Base-by-base conservation (phyloP, 169 alveolate genomes). In the Plasmodium fragile region DNA sequence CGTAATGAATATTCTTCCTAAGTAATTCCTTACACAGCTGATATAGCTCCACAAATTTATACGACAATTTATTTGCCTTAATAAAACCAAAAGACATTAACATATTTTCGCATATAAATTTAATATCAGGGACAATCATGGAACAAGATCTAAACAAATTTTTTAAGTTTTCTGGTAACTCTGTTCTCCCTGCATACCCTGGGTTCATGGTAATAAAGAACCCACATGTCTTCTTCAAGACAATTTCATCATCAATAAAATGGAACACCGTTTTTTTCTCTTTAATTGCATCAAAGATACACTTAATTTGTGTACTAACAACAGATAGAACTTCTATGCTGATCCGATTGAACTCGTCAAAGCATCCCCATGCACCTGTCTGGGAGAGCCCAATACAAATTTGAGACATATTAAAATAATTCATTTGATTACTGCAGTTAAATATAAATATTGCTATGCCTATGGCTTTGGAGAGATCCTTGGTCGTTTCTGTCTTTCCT, bases 361-460 rank as follows among this genome's bases (percentile, higher is more conserved):
- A 99, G 95, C 99, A 99, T 39, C 99, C 99, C 99, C 99, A 99
- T 94, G 98, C 98, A 59, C 99, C 99, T 55, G 99, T 97, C 94
- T 98, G 97, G 11, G 98, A 96, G 1, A 98, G 97, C 52, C 99
- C 99, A 85, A 98, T 96, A 96, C 98, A 99, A 78, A 99, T 99
- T 73, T 98, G 97, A 11, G 99, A 99, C 98, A 98, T 98, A 45
- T 99, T 97, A 80, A 98, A 96, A 92, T 97, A 97, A 93, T 97
- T 97, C 89, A 96, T 85, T 34, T 97, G 97, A 72, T 98, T 99
- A 1, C 99, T 98, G 92, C 99, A 98, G 87, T 99, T 99, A 92
- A 98, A 98, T 53, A 98, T 99, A 72, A 99, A 98, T 94, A 99
- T 98, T 72, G 97, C 97, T 94, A 97, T 97, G n/a, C 99, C 99